Evolutionary conservation across 2,329 filamentous ascomycete genomes (phyloP).

Genomic region (Huntiella moniliformis): DNA sequence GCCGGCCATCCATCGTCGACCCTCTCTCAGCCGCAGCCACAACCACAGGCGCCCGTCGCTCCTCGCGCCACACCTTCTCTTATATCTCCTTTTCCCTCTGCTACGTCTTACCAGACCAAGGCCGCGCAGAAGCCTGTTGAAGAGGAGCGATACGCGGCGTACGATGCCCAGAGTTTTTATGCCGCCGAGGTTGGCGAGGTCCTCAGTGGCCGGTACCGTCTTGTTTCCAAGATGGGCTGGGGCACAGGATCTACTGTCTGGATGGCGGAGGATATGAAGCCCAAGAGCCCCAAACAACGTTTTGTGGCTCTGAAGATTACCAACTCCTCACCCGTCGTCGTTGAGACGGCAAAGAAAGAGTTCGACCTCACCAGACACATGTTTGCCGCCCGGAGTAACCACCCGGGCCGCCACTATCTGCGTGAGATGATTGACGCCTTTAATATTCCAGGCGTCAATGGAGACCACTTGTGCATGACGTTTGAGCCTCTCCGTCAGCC

Average conservation of each 20-base stretch:
- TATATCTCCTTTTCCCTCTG: background rate
- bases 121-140: slow-evolving; percentile 13
- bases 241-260: slow-evolving; percentile 23
- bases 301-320: slow-evolving; percentile 17
- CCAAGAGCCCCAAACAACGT: slow-evolving; percentile 12
- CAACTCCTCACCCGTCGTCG: slow-evolving; percentile 15
- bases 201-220: slow-evolving; percentile 19
- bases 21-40: too few relatives aligned
- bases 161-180: slow-evolving; percentile 17
- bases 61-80: background rate
- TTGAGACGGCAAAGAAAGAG: slow-evolving; percentile 15
- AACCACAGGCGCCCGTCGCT: too few relatives aligned
- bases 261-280: slow-evolving; percentile 17
- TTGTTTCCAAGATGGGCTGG: slow-evolving; percentile 22
- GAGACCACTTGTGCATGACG: slow-evolving; percentile 20
- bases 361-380: slow-evolving; percentile 15
- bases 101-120: slow-evolving; percentile 1
- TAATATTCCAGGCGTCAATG: slow-evolving; percentile 16
- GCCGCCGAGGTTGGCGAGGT: slow-evolving; percentile 19
- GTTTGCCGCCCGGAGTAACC: slow-evolving; percentile 12
- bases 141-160: slow-evolving; percentile 15
- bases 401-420: slow-evolving; percentile 17
- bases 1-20: too few relatives aligned
- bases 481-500: slow-evolving; percentile 24
- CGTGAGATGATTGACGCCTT: slow-evolving; percentile 18